A percentile compares a stretch with the other conserved stretches of the same genome.
phyloP scores from a whole-genome alignment of 2,329 filamentous ascomycete species.

The Exophiala oligosperma region DNA sequence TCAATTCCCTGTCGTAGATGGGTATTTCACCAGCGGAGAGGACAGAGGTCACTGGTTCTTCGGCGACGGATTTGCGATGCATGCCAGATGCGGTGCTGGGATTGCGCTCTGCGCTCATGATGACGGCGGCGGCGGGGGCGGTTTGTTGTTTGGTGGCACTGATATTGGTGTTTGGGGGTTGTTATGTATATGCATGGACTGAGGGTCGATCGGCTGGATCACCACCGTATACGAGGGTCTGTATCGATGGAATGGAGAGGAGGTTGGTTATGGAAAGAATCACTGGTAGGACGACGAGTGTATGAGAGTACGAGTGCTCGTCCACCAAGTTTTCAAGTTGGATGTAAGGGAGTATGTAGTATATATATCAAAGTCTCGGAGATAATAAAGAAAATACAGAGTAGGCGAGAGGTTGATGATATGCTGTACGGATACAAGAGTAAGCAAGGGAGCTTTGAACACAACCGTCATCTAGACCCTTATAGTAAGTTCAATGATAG shows the following conservation, averaged over 20 bases:
- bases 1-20: slow-evolving; percentile 47
- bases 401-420: too few species aligned
- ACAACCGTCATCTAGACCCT: too few species aligned
- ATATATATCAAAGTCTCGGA: too few species aligned
- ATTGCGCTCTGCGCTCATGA: slow-evolving; percentile 22
- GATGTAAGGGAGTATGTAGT: not conserved
- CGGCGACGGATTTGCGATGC: slow-evolving; percentile 41
- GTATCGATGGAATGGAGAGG: too few species aligned
- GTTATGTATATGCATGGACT: slow-evolving; percentile 11
- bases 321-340: not conserved
- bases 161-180: not conserved
- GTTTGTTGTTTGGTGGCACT: not conserved
- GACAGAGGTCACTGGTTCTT: slow-evolving; percentile 56
- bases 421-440: too few species aligned
- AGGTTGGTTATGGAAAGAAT: too few species aligned
- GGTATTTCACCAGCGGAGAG: slow-evolving; percentile 52
- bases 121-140: not conserved
- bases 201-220: not conserved
- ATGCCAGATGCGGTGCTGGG: slow-evolving; percentile 16
- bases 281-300: too few species aligned
- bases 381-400: not conserved
- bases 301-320: too few species aligned
- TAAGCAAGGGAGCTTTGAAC: too few species aligned
- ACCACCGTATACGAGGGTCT: too few species aligned
- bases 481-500: too few species aligned